These are phyloP conservation scores for Luffa acutangula DNA, from an alignment of 306 rosid species.

Conservation along the genomic window DNA sequence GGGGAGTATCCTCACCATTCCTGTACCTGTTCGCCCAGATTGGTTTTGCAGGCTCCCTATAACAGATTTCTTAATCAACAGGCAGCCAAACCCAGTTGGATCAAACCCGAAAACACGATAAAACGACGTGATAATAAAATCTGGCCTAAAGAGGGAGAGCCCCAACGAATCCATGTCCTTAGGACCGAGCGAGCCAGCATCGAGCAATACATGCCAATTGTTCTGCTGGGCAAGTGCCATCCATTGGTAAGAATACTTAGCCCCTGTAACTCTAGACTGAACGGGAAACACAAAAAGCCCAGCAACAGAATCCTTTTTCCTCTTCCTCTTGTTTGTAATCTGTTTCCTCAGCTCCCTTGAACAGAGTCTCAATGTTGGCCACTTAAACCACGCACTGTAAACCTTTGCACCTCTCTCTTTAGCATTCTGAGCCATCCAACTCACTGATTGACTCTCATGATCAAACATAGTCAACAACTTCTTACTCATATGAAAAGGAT, in stretches of 20 bases:
- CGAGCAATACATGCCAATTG: constrained; percentile 95
- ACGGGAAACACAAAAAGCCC: constrained; percentile 98
- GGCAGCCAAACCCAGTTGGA: constrained; percentile 95
- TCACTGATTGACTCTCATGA: constrained; percentile 95
- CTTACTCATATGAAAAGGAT: constrained; percentile 84
- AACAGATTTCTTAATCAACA: constrained; percentile 85
- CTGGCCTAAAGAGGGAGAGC: constrained; percentile 87
- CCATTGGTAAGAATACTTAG: constrained; percentile 98
- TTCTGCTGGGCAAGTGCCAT: constrained; percentile 99
- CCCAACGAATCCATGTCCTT: constrained; percentile 99
- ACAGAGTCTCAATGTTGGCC: constrained; percentile 97
- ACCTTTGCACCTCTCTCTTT: constrained; percentile 85
- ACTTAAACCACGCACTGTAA: constrained; percentile 83
- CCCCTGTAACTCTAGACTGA: constrained; percentile 95
- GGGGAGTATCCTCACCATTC: constrained; percentile 91
- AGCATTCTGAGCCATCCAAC: constrained; percentile 99
- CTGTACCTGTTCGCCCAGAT: constrained; percentile 82
- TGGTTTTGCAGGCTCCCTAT: constrained; percentile 81
- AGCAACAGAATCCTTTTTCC: constrained; percentile 86
- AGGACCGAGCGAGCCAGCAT: constrained; percentile 98
- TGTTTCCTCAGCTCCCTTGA: constrained; percentile 89
- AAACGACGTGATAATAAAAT: constrained; percentile 83
- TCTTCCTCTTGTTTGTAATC: constrained; percentile 62
- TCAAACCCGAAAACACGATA: constrained; percentile 89
- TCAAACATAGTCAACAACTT: constrained; percentile 96